Evolutionary conservation across 2,329 filamentous ascomycete species (phyloP).

Genomic region (Beauveria sp.): DNA sequence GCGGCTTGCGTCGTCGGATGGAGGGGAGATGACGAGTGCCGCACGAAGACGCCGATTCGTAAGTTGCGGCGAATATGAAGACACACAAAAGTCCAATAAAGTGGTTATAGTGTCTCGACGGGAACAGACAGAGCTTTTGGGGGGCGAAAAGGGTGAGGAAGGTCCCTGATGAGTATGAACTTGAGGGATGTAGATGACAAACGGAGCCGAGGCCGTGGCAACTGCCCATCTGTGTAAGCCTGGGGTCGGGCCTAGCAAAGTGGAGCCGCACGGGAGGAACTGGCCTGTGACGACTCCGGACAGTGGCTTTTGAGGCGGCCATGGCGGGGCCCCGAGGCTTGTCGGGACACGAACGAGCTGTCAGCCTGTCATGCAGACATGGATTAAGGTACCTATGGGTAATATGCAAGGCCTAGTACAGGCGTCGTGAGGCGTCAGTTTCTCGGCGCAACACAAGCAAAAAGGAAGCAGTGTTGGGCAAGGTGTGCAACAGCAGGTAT

Average conservation of each 20-base stretch:
- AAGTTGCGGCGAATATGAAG: too few species aligned
- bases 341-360: neutral
- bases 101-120: neutral
- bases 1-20: neutral
- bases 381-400: too few species aligned
- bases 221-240: neutral
- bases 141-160: neutral
- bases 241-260: neutral
- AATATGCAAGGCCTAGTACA: too few species aligned
- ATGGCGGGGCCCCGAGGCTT: conserved; percentile 1
- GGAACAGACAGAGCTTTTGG: neutral
- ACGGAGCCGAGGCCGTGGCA: conserved; percentile 5
- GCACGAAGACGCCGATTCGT: neutral
- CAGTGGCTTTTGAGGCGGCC: neutral
- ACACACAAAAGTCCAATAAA: neutral
- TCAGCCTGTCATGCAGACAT: too few species aligned
- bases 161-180: neutral
- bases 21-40: neutral
- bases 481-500: too few species aligned
- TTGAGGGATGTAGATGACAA: conserved; percentile 3
- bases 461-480: too few species aligned
- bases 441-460: too few species aligned
- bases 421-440: too few species aligned
- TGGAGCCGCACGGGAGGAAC: neutral
- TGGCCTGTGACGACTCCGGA: neutral